Evolutionary conservation across 768 basidiomycete species (phyloP), one percentile per base, ranked within the genome.

Genomic region (Xanthoconium stramineum): DNA sequence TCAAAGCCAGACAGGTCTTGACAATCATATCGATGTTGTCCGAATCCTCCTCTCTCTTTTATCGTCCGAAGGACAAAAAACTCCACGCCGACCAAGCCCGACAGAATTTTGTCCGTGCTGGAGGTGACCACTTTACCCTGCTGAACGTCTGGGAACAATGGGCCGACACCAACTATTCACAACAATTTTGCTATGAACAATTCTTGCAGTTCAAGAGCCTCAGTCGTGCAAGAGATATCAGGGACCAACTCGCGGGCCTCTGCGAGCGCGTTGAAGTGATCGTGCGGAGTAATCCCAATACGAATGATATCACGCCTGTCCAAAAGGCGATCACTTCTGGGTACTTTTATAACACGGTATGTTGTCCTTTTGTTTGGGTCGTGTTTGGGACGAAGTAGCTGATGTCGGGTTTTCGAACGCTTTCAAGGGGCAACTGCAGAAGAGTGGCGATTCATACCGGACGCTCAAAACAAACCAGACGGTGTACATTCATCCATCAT

Each of bases 61-160:
- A 94, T 69, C 84, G 97, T 36, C 97, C 97, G 3, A 99, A 98
- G 75, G 96, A 98, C 77, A 99, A 98, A 78, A 95, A 94, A 68
- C 74, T 94, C 48, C 93, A 98, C 65, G 97, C 97, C 14, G 96
- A 99, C 66, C 94, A 98, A 75, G 97, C 97, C 5, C 84, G 96
- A 54, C 91, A 96, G 72, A 98, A 98, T 69, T 99, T 99, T 69
- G 86, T 95, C 55, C 92, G 93, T 47, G 78, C 91, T 0, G 96
- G 97, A 30, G 97, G 97, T 24, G 97, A 99, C 66, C 97, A 98
- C 74, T 99, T 98, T 69, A 98, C 96, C 7, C 74, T 99, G 24
- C 80, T 99, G 29, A 98, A 98, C 69, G 93, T 98, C 13, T 98
- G 94, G 89, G 95, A 98, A 69, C 95, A 98, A 67, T 99, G 97